Conservation (phyloP, 257 asterid species). For the Fraxinus americana region DNA sequence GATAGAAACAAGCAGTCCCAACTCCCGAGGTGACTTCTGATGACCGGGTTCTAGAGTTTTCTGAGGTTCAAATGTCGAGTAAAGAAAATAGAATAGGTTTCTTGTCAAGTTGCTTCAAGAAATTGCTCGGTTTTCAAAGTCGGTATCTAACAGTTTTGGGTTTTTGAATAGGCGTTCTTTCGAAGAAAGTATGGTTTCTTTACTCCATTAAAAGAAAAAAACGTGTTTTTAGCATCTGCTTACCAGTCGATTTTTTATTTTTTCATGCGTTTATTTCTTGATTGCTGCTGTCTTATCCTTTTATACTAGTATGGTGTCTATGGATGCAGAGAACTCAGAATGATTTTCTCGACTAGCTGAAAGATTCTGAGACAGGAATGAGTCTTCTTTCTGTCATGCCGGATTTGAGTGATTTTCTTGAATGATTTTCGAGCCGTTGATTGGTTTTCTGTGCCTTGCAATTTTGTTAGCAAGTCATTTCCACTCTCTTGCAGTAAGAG, state of each 20-base stretch:
- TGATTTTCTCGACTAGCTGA: too few relatives aligned
- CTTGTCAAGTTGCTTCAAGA: slow-evolving; percentile 38
- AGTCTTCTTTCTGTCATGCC: too few relatives aligned
- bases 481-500: too few relatives aligned
- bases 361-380: too few relatives aligned
- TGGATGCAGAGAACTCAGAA: too few relatives aligned
- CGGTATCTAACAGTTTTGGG: slow-evolving; percentile 49
- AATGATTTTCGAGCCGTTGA: too few relatives aligned
- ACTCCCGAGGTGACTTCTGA: slow-evolving; percentile 32
- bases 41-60: slow-evolving; percentile 30
- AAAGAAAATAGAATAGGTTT: slow-evolving; percentile 48
- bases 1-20: slow-evolving; percentile 45
- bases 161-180: slow-evolving; percentile 25
- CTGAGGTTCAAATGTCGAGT: slow-evolving; percentile 29
- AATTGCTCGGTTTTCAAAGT: slow-evolving; percentile 37
- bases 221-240: slow-evolving; percentile 5
- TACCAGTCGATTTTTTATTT: background rate
- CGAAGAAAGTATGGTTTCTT: slow-evolving; percentile 23
- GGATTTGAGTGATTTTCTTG: too few relatives aligned
- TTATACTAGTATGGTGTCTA: background rate
- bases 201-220: slow-evolving; percentile 19
- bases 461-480: too few relatives aligned
- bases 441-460: too few relatives aligned
- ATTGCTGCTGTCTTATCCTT: background rate
- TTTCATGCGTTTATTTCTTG: background rate